Base-by-base conservation (phyloP, 1,284 basidiomycete genomes). In the Paramarasmius palmivorus region DNA sequence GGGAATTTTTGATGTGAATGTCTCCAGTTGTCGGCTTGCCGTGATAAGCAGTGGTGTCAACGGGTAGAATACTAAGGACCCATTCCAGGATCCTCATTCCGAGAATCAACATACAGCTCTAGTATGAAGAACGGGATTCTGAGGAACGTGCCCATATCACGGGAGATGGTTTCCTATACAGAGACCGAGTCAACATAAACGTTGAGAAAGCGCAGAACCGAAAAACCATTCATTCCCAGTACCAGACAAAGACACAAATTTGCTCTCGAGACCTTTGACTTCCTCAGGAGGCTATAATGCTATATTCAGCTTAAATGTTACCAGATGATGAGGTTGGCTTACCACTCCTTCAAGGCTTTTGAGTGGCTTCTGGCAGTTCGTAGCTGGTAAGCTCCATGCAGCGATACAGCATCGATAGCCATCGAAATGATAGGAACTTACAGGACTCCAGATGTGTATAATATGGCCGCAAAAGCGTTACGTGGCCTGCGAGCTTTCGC, bases 41-140 rank as follows among this genome's bases (percentile, higher is more conserved):
- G 80, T 96, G 94, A 56, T 98, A 88, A 57, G 96, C 96, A 63
- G 92, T 98, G 79, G 99, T 93, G 61, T 96, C 96, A 65, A 98
- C 93, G 75, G 59, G 96, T 95, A 64, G 94, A 93, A 70, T 98
- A 96, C 81, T 98, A 96, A 53, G 96, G 95, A 60, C 96, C 96
- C 76, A 98, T 84, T 96, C 99, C 98, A 72, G 97, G 81, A 99
- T 97, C 82, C 98, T 99, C 97, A 99, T 99, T 62, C 96, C 96
- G 12, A 6, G 12, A 32, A 32, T 50, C 45, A 56, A 37, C 35
- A 50, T 53, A n/a, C 40, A 54, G 37, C 56, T 57, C 38, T 20
- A 34, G 42, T 29, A 35, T 34, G 32, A 2, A 19, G 14, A 3
- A 35, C 19, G 40, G 5, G 8, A 44, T 19, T 34, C 35, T 38